Evolutionary conservation across 345 rosid species (phyloP), one percentile per base, ranked within the genome.

Genomic region (Pelargonium nanum): DNA sequence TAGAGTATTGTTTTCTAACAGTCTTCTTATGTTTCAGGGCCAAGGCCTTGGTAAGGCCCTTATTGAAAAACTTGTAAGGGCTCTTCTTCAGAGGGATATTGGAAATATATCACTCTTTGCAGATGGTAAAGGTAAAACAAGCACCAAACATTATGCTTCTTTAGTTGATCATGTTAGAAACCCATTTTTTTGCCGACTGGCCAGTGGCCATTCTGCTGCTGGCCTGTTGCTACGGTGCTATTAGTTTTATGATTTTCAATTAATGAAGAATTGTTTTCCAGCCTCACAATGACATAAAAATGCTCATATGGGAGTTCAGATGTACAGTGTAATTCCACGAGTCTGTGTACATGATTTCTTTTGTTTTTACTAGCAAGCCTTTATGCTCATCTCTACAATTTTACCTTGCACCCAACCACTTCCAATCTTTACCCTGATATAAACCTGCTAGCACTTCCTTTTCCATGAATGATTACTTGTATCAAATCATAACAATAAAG

Each of bases 51-150:
- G 97, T 48, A 92, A 89, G 83, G 86, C 93, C 54, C 92, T 92
- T 24, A 75, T 92, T 13, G 96, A 92, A 83, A 89, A 83, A 72
- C 72, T 92, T 40, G 83, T 89, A 44, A 82, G 86, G 70, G 78
- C 93, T 65, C 93, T 92, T 60, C 89, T 92, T 61, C 98, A 84
- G 40, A 85, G 84, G 71, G 98, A 89, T 68, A 92, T 92, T 63
- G 95, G 97, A 65, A 89, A 92, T 63, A 92, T 92, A 72, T 70
- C 98, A n/a, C 98, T 92, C 34, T 92, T 92, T 70, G 98, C 98
- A 0, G 98, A 92, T 74, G 87, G 98, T 70, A 77, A 83, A 87
- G 97, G 98, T 92, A 82, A 62, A 45, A 1, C 8, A 48, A 30
- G 25, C 30, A 61, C 56, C 61, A 53, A 63, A 61, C 24, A n/a